phyloP scores from a whole-genome alignment of 2,329 filamentous ascomycete genomes.

The Penicillium sp. region DNA sequence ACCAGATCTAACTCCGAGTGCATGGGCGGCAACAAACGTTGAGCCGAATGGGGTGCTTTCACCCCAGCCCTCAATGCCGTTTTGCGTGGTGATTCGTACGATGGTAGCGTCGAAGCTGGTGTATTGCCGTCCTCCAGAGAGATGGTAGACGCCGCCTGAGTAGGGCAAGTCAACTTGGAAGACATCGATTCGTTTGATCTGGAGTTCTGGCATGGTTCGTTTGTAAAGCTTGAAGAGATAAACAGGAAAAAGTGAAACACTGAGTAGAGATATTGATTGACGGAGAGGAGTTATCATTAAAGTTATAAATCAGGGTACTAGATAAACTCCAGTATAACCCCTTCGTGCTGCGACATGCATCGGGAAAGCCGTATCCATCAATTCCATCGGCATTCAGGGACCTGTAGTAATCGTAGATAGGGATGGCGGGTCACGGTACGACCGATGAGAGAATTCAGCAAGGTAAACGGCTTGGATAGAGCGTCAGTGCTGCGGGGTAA shows the following conservation, averaged over 20 bases:
- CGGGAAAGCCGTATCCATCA: background rate
- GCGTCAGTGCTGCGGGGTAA: no score
- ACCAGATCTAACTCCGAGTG: no score
- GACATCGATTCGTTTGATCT: background rate
- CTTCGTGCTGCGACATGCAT: no score
- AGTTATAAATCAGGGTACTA: background rate
- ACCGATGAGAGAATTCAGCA: background rate
- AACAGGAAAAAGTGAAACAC: no score
- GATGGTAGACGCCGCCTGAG: background rate
- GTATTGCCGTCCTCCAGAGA: background rate
- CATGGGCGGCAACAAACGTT: no score
- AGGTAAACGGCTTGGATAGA: no score
- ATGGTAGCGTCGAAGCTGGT: background rate
- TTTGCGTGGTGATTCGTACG: background rate
- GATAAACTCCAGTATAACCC: no score
- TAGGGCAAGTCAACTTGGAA: background rate
- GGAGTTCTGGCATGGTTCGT: background rate
- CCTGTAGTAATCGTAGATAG: background rate
- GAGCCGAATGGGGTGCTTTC: no score
- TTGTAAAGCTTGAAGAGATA: no score
- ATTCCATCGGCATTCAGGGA: background rate
- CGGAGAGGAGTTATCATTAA: no score
- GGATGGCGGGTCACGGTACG: background rate
- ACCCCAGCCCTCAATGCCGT: background rate
- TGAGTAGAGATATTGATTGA: no score